A percentile compares a stretch with the other conserved stretches of the same genome.
phyloP scores from a whole-genome alignment of 1,139 yeast genomes.

The Diutina catenulata region DNA sequence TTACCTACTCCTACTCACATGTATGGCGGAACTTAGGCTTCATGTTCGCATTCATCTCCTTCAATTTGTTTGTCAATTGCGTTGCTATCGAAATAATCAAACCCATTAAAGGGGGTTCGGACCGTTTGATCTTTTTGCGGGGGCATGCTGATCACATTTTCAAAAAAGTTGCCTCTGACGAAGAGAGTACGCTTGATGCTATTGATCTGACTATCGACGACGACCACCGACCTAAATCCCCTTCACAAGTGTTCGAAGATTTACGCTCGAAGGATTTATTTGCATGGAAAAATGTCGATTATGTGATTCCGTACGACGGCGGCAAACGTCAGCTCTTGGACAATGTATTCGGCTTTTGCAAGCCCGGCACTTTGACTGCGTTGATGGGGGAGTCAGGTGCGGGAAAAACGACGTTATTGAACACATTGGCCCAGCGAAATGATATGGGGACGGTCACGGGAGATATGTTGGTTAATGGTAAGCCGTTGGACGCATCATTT shows the following conservation, averaged over 20 bases:
- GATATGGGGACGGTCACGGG: slow-evolving; percentile 75
- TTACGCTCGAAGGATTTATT: slow-evolving; percentile 35
- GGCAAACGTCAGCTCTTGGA: slow-evolving; percentile 47
- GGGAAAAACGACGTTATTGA: slow-evolving; percentile 67
- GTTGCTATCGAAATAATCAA: slow-evolving; percentile 19
- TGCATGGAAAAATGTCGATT: slow-evolving; percentile 73
- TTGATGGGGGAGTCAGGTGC: slow-evolving; percentile 88
- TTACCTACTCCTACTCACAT: slow-evolving; percentile 24
- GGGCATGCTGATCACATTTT: slow-evolving; percentile 30
- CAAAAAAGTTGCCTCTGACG: slow-evolving; percentile 8
- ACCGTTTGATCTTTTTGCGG: slow-evolving; percentile 42
- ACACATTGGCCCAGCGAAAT: slow-evolving; percentile 67
- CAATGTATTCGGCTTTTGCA: slow-evolving; percentile 76
- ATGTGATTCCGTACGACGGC: slow-evolving; percentile 51
- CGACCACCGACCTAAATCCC: background rate
- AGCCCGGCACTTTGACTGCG: slow-evolving; percentile 37
- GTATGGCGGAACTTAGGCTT: slow-evolving; percentile 45
- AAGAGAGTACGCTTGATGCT: slow-evolving; percentile 10
- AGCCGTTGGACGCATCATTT: slow-evolving; percentile 56
- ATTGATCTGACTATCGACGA: slow-evolving; percentile 4
- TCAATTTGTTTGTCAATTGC: slow-evolving; percentile 22
- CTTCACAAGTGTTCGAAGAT: slow-evolving; percentile 13
- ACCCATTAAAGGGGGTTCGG: slow-evolving; percentile 35
- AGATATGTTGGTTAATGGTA: slow-evolving; percentile 63
- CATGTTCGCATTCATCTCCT: slow-evolving; percentile 26